These are phyloP conservation scores for Dissoconium aciculare DNA, from an alignment of 2,329 filamentous ascomycete species.

Conservation along the genomic window DNA sequence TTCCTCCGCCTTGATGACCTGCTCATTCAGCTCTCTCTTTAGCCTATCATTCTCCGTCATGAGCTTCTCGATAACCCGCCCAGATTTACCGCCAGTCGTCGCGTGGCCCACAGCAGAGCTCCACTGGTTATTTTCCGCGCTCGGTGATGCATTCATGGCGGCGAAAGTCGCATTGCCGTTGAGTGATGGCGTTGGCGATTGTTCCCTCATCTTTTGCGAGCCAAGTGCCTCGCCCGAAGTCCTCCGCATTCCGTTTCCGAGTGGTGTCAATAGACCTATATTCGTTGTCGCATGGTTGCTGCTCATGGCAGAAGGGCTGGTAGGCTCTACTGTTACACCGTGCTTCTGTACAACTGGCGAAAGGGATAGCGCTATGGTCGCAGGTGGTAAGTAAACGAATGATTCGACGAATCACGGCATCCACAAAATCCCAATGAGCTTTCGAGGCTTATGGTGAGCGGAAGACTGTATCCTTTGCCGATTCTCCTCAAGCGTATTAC, in stretches of 20 bases:
- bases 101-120: conserved; percentile 56
- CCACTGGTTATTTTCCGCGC: conserved; percentile 29
- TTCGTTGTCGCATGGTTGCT: conserved; percentile 3
- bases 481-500: too few relatives aligned
- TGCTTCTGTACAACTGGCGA: not conserved
- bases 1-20: conserved; percentile 44
- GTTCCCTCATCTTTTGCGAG: not conserved
- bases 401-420: too few relatives aligned
- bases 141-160: conserved; percentile 8
- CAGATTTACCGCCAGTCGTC: conserved; percentile 53
- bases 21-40: conserved; percentile 46
- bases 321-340: not conserved
- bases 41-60: conserved; percentile 68
- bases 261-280: conserved; percentile 8
- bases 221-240: conserved; percentile 5
- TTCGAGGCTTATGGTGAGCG: too few relatives aligned
- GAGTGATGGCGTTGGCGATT: not conserved
- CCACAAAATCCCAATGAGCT: too few relatives aligned
- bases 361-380: not conserved
- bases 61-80: conserved; percentile 64
- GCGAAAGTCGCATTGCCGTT: conserved; percentile 8
- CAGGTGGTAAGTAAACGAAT: too few relatives aligned
- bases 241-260: conserved; percentile 9
- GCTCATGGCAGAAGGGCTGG: conserved; percentile 5
- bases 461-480: too few relatives aligned